Conservation (phyloP, 805 yeast species). For the Cyberlindnera amylophila region DNA sequence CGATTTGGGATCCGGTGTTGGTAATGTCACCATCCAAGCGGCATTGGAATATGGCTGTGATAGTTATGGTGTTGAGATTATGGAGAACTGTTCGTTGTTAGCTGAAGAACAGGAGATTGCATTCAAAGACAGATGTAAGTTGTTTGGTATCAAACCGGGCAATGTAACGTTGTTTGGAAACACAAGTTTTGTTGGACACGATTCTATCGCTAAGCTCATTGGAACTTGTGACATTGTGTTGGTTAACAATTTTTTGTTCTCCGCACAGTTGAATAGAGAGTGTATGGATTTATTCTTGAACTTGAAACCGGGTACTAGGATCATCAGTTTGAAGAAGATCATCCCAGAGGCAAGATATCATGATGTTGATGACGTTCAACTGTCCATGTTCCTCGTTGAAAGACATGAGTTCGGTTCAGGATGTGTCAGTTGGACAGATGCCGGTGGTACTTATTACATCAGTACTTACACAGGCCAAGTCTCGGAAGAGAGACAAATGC, state of each 20-base stretch:
- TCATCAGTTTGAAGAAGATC: conserved; percentile 74
- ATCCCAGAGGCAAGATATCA: conserved; percentile 73
- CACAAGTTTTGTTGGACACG: conserved; percentile 70
- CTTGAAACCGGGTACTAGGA: conserved; percentile 68
- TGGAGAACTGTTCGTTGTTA: conserved; percentile 73
- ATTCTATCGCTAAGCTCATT: conserved; percentile 49
- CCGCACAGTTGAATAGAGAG: conserved; percentile 62
- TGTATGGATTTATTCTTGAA: conserved; percentile 64
- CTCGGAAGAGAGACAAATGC: conserved; percentile 14
- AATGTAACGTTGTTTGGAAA: conserved; percentile 53
- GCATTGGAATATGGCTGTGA: conserved; percentile 80
- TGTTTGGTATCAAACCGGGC: conserved; percentile 64
- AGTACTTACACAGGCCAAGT: conserved; percentile 36
- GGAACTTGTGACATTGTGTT: conserved; percentile 66
- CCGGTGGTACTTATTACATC: conserved; percentile 74
- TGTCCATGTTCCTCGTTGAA: conserved; percentile 63
- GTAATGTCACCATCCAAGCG: conserved; percentile 86
- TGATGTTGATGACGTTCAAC: conserved; percentile 47
- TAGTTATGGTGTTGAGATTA: conserved; percentile 88
- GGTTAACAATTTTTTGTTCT: conserved; percentile 82
- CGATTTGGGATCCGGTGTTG: conserved; percentile 93
- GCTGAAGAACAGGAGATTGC: conserved; percentile 59
- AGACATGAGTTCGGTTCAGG: conserved; percentile 60
- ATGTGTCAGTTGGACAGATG: conserved; percentile 85
- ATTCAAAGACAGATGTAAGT: conserved; percentile 50